These are phyloP conservation scores for Citeromyces matritensis DNA, from an alignment of 805 yeast species.

Conservation along the genomic window DNA sequence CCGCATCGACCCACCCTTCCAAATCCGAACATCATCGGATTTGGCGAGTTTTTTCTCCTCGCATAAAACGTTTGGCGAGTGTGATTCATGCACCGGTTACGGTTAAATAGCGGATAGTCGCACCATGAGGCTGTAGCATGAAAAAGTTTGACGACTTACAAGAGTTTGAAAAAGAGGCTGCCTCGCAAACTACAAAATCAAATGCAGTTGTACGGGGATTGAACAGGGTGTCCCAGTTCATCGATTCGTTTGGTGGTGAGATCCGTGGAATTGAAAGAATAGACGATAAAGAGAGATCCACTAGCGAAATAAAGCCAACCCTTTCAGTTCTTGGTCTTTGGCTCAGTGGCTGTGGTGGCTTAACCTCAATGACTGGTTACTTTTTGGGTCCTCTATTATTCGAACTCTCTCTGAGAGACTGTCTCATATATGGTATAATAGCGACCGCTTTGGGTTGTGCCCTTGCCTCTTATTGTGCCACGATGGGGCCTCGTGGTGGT, in stretches of 20 bases:
- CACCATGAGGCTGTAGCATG: no score
- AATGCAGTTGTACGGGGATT: slow-evolving; percentile 1
- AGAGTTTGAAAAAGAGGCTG: no score
- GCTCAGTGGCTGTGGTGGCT: slow-evolving; percentile 77
- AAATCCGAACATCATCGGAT: no score
- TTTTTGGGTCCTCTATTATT: slow-evolving; percentile 62
- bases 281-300: slow-evolving; percentile 35
- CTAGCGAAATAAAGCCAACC: slow-evolving; percentile 5
- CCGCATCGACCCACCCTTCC: no score
- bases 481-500: slow-evolving; percentile 86
- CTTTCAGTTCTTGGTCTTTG: slow-evolving; percentile 55
- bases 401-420: slow-evolving; percentile 52
- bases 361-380: slow-evolving; percentile 81
- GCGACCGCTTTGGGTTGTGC: slow-evolving; percentile 58
- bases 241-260: slow-evolving; percentile 55
- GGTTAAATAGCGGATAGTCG: no score
- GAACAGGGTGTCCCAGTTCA: slow-evolving; percentile 10
- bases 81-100: no score
- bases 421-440: slow-evolving; percentile 44
- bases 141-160: no score
- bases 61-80: no score
- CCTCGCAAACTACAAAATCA: no score
- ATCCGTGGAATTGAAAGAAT: slow-evolving; percentile 69
- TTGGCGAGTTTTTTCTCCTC: no score
- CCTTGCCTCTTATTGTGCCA: slow-evolving; percentile 70